Evolutionary conservation across 176 grass and related monocot species (phyloP), one percentile per base, ranked within the genome.

Genomic region (Pontederia crassipes): DNA sequence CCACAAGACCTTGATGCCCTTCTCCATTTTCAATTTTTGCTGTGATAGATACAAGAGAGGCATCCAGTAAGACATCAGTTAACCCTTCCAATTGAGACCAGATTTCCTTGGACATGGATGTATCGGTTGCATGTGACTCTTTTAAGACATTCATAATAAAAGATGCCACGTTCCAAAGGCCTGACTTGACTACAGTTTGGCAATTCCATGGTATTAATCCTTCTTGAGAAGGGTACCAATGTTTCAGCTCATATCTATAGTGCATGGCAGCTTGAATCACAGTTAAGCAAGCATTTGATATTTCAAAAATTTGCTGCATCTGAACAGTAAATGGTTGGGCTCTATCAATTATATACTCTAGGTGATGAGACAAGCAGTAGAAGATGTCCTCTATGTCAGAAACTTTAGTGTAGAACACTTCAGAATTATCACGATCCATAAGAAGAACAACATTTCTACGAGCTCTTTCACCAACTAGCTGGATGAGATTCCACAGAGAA

Each of bases 321-420:
- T 83, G 93, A 66, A 85, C 56, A 67, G 75, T 71, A 58, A 81
- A 78, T 73, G 73, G 48, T 46, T 82, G 75, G 46, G 80, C 87
- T 78, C 76, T 72, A 59, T 58, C 81, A 65, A 88, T 83, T 61
- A 97, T 74, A 58, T 88, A 79, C 13, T 80, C 80, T 81, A 92
- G 81, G 61, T 92, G 75, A 72, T 83, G 84, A 63, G 84, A 79
- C 65, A 91, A 80, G 48, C 87, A 97, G 79, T 84, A 81, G 75
- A 97, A 92, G 14, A 97, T 52, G 64, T 91, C 84, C 18, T 92
- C 93, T 85, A 92, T 77, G 49, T 92, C 87, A 76, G 87, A 88
- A 73, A 97, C 28, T 79, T 83, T 97, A 80, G 81, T 91, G 60
- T 97, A 97, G 77, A 97, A 97, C 60, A 97, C 93, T 88, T 97